Conservation (phyloP, 768 basidiomycete genomes). For the Suillus weaverae region DNA sequence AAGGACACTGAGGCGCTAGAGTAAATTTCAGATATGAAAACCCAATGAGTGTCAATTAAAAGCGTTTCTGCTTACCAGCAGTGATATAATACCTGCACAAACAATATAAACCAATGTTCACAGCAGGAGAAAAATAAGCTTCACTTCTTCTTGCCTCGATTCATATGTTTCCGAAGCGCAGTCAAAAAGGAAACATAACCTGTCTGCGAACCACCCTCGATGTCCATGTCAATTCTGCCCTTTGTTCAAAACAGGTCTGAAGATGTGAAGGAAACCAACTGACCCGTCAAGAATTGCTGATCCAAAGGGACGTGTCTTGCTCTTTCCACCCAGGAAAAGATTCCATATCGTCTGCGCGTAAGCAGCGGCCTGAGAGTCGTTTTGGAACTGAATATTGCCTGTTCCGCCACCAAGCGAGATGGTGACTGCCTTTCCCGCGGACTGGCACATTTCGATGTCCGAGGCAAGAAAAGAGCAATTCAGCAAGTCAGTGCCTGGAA, state of each 20-base stretch:
- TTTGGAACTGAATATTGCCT: conserved; percentile 59
- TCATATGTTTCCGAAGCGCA: conserved; percentile 26
- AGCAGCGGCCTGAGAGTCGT: conserved; percentile 52
- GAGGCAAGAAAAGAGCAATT: conserved; percentile 60
- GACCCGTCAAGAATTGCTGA: conserved; percentile 72
- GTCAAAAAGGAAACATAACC: conserved; percentile 32
- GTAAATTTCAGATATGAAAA: conserved; percentile 1
- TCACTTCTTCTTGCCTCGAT: conserved; percentile 28
- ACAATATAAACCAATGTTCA: conserved; percentile 7
- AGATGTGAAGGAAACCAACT: conserved; percentile 6
- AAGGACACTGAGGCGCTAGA: conserved; percentile 45
- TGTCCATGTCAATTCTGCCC: conserved; percentile 44
- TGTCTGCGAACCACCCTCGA: conserved; percentile 42
- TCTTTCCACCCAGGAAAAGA: conserved; percentile 65
- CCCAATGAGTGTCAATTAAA: background rate
- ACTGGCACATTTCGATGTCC: conserved; percentile 66
- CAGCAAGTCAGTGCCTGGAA: conserved; percentile 62
- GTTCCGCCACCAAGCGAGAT: conserved; percentile 61
- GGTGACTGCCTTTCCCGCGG: conserved; percentile 58
- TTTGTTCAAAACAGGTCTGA: background rate
- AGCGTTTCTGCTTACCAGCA: conserved; percentile 28
- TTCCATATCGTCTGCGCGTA: conserved; percentile 71
- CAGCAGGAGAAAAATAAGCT: background rate
- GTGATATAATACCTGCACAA: conserved; percentile 42
- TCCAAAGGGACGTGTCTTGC: conserved; percentile 68